phyloP scores from a whole-genome alignment of 192 early-diverging fungal species.

The Backusella tarrabulga region DNA sequence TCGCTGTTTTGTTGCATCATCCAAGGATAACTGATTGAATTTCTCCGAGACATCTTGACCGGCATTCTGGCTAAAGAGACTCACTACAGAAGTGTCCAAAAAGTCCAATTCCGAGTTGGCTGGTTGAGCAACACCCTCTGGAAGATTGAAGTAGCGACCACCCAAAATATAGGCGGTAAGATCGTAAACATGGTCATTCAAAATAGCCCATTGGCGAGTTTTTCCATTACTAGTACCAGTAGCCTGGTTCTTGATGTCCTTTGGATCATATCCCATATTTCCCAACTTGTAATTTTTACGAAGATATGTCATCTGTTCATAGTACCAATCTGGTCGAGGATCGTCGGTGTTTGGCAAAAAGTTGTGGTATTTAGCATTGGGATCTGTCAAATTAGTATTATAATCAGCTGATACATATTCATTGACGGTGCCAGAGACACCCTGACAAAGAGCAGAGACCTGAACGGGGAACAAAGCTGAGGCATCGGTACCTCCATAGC shows the following conservation, averaged over 20 bases:
- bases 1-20: conserved; percentile 38
- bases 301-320: conserved; percentile 58
- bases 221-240: conserved; percentile 23
- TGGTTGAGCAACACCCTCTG: conserved; percentile 36
- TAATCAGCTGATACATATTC: conserved; percentile 45
- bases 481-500: conserved; percentile 59
- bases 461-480: conserved; percentile 72
- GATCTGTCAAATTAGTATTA: conserved; percentile 45
- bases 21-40: conserved; percentile 58
- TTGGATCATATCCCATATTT: conserved; percentile 59
- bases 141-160: conserved; percentile 43
- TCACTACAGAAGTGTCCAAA: conserved; percentile 55
- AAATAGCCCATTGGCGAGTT: conserved; percentile 56
- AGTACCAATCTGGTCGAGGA: conserved; percentile 68
- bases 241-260: conserved; percentile 54
- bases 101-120: conserved; percentile 50
- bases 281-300: conserved; percentile 65
- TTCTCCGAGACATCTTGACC: conserved; percentile 62
- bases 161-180: conserved; percentile 65
- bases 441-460: conserved; percentile 60
- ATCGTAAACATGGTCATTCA: conserved; percentile 73
- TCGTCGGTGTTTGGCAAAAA: conserved; percentile 64
- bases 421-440: conserved; percentile 36
- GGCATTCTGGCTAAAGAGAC: conserved; percentile 62
- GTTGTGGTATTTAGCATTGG: conserved; percentile 66